These are phyloP conservation scores for Nicotiana tabacum DNA, from an alignment of 257 asterid genomes.

Conservation along the genomic window DNA sequence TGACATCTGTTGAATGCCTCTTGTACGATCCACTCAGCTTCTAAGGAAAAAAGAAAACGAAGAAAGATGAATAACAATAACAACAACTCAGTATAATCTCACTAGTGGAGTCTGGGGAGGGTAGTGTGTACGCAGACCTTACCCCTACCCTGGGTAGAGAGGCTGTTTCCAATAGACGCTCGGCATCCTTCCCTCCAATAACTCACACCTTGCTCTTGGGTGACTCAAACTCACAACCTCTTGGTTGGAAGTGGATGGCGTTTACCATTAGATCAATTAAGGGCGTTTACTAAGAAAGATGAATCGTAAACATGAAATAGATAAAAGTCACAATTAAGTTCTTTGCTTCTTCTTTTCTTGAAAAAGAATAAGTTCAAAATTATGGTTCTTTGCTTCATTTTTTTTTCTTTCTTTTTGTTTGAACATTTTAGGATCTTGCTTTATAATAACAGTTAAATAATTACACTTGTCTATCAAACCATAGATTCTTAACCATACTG, in stretches of 20 bases:
- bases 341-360: background rate
- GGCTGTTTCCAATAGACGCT: no score
- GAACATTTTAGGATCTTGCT: background rate
- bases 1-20: background rate
- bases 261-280: no score
- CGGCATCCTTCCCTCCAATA: no score
- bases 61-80: background rate
- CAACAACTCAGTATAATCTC: no score
- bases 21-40: background rate
- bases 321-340: background rate
- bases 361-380: background rate
- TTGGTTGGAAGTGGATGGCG: no score
- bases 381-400: background rate
- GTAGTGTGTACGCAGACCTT: no score
- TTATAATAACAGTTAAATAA: background rate
- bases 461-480: background rate
- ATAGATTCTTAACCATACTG: slow-evolving; percentile 22
- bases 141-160: no score
- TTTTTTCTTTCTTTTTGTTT: background rate
- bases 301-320: background rate
- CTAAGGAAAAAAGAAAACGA: background rate
- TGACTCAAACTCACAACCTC: no score
- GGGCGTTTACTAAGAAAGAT: no score
- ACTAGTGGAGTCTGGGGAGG: no score
- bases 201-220: no score